Conservation (phyloP, 805 yeast genomes). For the Saccharomycopsis sp. region DNA sequence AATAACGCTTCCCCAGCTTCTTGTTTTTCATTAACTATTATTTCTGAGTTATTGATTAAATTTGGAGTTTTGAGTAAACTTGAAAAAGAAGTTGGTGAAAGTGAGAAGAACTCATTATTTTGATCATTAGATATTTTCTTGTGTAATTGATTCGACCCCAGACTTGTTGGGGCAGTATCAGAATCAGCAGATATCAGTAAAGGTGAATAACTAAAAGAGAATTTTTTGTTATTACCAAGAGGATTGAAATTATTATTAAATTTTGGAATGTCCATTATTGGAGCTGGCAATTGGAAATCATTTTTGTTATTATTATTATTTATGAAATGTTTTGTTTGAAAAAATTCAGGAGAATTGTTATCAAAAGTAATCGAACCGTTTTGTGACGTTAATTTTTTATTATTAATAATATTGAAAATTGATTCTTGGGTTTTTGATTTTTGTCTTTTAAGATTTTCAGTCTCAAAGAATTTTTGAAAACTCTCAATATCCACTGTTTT, state of each 20-base stretch:
- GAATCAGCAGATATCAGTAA: no score
- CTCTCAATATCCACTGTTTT: constrained; percentile 8
- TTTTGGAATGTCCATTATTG: constrained; percentile 14
- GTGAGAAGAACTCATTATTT: constrained; percentile 14
- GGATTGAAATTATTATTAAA: not conserved
- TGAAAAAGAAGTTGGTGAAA: constrained; percentile 13
- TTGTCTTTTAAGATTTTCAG: not conserved
- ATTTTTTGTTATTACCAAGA: not conserved
- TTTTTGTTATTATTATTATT: no score
- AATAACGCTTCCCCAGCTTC: constrained; percentile 17
- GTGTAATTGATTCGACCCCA: no score
- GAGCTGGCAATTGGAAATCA: constrained; percentile 16
- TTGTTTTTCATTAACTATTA: constrained; percentile 4
- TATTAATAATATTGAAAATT: no score
- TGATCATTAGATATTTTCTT: no score
- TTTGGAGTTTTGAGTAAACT: constrained; percentile 11
- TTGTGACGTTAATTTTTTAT: no score
- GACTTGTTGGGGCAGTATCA: no score
- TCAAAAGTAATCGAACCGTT: not conserved
- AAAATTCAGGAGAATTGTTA: not conserved
- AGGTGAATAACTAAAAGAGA: constrained; percentile 1
- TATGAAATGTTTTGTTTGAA: no score
- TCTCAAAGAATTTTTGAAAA: constrained; percentile 14
- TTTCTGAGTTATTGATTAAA: not conserved
- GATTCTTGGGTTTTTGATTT: not conserved